Evolutionary conservation across 2,329 filamentous ascomycete species (phyloP).

Genomic region (Ceratocystis destructans): DNA sequence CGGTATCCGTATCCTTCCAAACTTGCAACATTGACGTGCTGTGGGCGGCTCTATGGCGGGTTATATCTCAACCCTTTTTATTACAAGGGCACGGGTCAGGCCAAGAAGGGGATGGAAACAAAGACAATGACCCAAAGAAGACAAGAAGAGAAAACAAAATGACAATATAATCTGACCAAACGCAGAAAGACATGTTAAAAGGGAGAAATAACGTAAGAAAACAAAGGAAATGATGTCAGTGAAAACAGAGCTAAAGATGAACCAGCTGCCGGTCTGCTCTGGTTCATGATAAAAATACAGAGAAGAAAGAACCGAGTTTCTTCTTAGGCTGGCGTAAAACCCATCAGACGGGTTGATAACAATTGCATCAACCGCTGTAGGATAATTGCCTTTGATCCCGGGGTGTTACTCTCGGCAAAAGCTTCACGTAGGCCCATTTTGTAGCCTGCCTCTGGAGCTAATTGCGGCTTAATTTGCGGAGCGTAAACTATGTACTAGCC

Average conservation of each 20-base stretch:
- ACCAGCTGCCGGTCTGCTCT: not conserved
- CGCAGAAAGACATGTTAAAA: slow-evolving; percentile 4
- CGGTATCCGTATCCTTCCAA: not conserved
- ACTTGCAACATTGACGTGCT: too few relatives aligned
- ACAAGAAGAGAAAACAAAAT: slow-evolving; percentile 12
- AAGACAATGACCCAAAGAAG: slow-evolving; percentile 2
- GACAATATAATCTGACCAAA: slow-evolving; percentile 13
- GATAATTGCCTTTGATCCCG: too few relatives aligned
- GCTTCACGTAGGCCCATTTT: too few relatives aligned
- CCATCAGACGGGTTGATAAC: too few relatives aligned
- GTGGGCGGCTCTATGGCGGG: too few relatives aligned
- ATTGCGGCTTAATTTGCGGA: not conserved
- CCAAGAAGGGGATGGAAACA: slow-evolving; percentile 5
- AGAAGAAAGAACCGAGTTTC: not conserved
- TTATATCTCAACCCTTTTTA: too few relatives aligned
- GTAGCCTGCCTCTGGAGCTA: not conserved
- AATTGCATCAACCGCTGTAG: too few relatives aligned
- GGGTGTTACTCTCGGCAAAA: too few relatives aligned
- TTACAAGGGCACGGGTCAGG: not conserved
- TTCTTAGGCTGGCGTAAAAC: not conserved
- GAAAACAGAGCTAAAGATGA: not conserved
- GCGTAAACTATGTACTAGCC: not conserved
- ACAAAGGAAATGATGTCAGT: slow-evolving; percentile 10
- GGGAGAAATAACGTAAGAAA: slow-evolving; percentile 13
- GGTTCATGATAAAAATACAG: slow-evolving; percentile 10